phyloP scores from a whole-genome alignment of 2,329 filamentous ascomycete species.

The Pseudopithomyces maydicus region DNA sequence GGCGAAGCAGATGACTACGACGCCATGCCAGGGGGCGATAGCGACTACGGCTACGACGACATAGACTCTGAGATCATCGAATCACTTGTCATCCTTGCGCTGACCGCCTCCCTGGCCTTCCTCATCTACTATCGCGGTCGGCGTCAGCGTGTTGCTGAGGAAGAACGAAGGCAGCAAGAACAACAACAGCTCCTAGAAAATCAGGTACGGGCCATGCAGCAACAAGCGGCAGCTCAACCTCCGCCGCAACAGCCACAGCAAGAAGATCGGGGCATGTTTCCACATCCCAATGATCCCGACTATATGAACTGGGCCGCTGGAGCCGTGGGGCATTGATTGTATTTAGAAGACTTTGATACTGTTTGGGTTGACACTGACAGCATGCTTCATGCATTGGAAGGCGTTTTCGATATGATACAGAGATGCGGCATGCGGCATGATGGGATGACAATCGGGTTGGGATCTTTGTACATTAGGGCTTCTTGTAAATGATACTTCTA shows the following conservation, averaged over 20 bases:
- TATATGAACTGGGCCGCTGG: constrained; percentile 72
- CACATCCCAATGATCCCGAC: constrained; percentile 69
- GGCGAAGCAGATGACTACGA: constrained; percentile 53
- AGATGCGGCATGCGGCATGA: background rate
- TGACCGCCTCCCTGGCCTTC: constrained; percentile 75
- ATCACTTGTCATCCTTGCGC: constrained; percentile 78
- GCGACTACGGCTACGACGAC: constrained; percentile 65
- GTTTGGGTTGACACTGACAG: background rate
- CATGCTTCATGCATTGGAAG: background rate
- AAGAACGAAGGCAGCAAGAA: constrained; percentile 38
- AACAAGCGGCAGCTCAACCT: constrained; percentile 36
- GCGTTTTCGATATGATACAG: background rate
- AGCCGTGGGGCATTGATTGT: constrained; percentile 63
- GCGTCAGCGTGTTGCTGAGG: constrained; percentile 54
- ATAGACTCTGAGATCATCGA: constrained; percentile 82
- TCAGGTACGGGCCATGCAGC: constrained; percentile 25
- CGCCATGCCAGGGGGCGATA: constrained; percentile 53
- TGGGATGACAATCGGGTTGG: background rate
- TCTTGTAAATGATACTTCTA: constrained; percentile 5
- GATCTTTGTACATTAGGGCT: background rate
- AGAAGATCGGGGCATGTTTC: constrained; percentile 64
- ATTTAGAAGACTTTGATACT: background rate
- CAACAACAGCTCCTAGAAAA: constrained; percentile 39
- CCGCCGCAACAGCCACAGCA: constrained; percentile 23
- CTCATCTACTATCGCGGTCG: constrained; percentile 83